Base-by-base conservation (phyloP, 208 protist genomes). In the Endotrypanum monterogeii region DNA sequence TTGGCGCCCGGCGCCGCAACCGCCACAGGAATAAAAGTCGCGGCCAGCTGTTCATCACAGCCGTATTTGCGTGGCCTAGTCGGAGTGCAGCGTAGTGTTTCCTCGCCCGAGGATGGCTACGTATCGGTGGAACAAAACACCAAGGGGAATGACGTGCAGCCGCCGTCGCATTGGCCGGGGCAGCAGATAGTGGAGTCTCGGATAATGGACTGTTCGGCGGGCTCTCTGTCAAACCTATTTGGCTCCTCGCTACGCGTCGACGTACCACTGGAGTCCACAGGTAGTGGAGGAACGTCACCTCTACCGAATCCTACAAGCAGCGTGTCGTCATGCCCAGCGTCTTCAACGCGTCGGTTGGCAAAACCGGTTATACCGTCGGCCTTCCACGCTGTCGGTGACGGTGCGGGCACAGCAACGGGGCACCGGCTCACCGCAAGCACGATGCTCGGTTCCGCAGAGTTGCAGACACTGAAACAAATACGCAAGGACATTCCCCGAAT, bases 401-500 rank as follows among this genome's bases (percentile, higher is more conserved):
- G 35, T 12, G 32, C 30, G 60, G 67, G 30, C 55, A 20, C 39
- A 44, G 30, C 65, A 6, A 28, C 54, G 3, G 67, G 57, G 3
- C 82, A 70, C 12, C 79, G 69, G 50, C 57, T 80, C 35, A 87
- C 66, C 57, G 60, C 71, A 41, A 85, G 79, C 67, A 79, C 74
- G 39, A 86, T 84, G 76, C 61, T 80, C 1, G 78, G 80, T 52
- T 85, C 88, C 1, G 84, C 80, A 56, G 89, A 94, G 72, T 60
- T 87, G 44, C 58, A 79, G 44, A 96, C 86, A 28, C 69, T 84
- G 8, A 89, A 88, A 41, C 95, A 98, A 69, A 97, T 98, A 55
- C 88, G 86, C 61, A 95, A 97, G 54, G 95, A 98, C 80, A 85
- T 98, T 2, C 93, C 92, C 16, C 84, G 95, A 56, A 97, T 96